Evolutionary conservation across 140 eudicot species (phyloP), one percentile per base, ranked within the genome.

Genomic region (Erigeron philadelphicus): DNA sequence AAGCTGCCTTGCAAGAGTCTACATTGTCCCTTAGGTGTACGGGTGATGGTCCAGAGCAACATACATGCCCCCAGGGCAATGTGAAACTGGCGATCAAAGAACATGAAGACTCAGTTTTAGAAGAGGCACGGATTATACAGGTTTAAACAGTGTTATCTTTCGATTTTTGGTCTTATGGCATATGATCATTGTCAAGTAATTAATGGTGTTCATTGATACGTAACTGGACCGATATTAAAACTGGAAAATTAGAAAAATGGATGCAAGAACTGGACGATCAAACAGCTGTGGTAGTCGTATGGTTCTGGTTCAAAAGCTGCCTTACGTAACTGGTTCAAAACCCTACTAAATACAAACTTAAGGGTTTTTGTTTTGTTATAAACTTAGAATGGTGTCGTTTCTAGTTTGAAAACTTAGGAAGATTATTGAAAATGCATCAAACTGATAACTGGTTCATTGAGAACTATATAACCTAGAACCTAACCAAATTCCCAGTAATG

Each of bases 81-180:
- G 17, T 62, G 50, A 72, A 75, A 72, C n/a, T 74, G 73, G 72
- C 60, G 41, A 77, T 60, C 66, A 81, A 79, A 79, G 86, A 77
- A 75, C 89, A 83, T 54, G 97, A 87, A 73, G 97, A 90, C 61
- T 83, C 88, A 7, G 73, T 87, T 49, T 79, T 90, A 69, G 82
- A 90, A 79, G 89, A 87, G 77, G 95, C 97, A 17, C 81, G 85
- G n/a, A 66, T 86, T 68, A 79, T 91, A 65, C 85, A 93, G 98
- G 98, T 93, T n/a, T 76, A 53, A 68, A 64, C 44, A 16, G 8
- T 50, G 18, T 25, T 49, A 35, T 49, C 10, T 48, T 53, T 60
- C 40, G 17, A 68, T 42, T 66, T 25, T 7, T 46, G 23, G 47
- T 11, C 41, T 78, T 31, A 11, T 31, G 48, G n/a, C 48, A n/a